These are phyloP conservation scores for Aschersonia sp. DNA, from an alignment of 2,329 filamentous ascomycete genomes.

Conservation along the genomic window DNA sequence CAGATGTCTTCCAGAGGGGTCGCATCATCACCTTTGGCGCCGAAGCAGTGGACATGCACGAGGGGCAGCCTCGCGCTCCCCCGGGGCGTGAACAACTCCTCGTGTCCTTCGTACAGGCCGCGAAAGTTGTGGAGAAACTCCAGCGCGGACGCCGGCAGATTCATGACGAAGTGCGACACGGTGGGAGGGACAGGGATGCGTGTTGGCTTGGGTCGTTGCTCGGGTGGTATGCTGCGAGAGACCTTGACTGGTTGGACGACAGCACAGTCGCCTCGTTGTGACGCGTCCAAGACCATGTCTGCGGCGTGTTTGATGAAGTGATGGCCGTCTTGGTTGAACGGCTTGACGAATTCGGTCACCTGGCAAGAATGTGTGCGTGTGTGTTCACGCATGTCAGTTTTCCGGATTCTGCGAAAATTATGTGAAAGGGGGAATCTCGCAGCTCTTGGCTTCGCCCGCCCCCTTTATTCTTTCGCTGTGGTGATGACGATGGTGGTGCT, in stretches of 20 bases:
- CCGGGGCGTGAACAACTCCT: constrained; percentile 47
- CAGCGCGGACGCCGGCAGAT: constrained; percentile 80
- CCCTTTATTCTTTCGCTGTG: no score
- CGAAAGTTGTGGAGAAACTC: constrained; percentile 56
- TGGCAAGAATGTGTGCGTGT: constrained; percentile 9
- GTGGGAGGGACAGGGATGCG: constrained; percentile 49
- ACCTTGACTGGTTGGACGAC: constrained; percentile 28
- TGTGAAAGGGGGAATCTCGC: no score
- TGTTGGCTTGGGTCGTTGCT: constrained; percentile 19
- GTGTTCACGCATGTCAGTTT: no score
- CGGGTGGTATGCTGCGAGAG: constrained; percentile 22
- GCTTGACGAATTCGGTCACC: constrained; percentile 54
- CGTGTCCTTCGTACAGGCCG: constrained; percentile 63
- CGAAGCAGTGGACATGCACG: constrained; percentile 92
- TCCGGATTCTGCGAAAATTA: no score
- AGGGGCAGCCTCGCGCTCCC: constrained; percentile 53
- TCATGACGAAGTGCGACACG: constrained; percentile 95
- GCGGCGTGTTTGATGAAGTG: constrained; percentile 63
- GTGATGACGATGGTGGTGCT: no score
- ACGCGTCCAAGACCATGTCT: constrained; percentile 40
- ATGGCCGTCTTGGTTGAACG: constrained; percentile 72
- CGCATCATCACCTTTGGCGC: constrained; percentile 64
- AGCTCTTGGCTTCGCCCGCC: no score
- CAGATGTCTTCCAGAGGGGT: constrained; percentile 38
- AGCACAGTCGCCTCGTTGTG: constrained; percentile 34